Evolutionary conservation across 2,329 filamentous ascomycete genomes (phyloP).

Genomic region (Alternaria triticimaculans): DNA sequence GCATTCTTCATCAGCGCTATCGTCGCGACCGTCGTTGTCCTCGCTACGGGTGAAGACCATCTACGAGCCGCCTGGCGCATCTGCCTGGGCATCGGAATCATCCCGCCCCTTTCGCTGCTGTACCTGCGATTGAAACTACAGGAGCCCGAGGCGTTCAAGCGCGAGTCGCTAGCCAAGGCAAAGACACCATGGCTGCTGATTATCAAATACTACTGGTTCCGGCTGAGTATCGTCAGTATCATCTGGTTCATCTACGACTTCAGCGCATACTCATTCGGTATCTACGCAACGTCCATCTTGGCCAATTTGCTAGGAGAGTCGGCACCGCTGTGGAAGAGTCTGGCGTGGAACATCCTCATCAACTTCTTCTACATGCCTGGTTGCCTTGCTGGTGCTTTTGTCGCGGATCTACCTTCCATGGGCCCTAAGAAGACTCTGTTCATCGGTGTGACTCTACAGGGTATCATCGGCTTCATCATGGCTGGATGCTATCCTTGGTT

Average conservation of each 20-base stretch:
- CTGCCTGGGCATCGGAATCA: conserved; percentile 65
- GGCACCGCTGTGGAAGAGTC: conserved; percentile 74
- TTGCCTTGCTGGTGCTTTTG: conserved; percentile 75
- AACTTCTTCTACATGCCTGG: conserved; percentile 91
- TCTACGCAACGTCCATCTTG: conserved; percentile 82
- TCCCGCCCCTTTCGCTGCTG: conserved; percentile 61
- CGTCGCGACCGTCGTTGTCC: conserved; percentile 72
- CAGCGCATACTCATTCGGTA: conserved; percentile 81
- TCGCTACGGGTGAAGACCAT: conserved; percentile 63
- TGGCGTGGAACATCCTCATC: conserved; percentile 88
- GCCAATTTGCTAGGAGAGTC: conserved; percentile 65
- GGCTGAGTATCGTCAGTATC: conserved; percentile 60
- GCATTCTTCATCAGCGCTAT: conserved; percentile 84
- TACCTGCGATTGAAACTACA: conserved; percentile 64
- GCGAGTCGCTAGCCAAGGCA: conserved; percentile 55
- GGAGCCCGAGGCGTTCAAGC: conserved; percentile 61
- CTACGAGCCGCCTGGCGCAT: conserved; percentile 81
- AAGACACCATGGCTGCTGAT: conserved; percentile 53
- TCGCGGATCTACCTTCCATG: conserved; percentile 70
- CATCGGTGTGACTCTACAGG: conserved; percentile 74
- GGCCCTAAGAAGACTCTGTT: conserved; percentile 79
- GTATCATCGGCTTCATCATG: conserved; percentile 86
- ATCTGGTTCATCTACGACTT: conserved; percentile 71
- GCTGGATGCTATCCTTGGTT: conserved; percentile 76
- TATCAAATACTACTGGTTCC: conserved; percentile 62